Evolutionary conservation across 1,284 basidiomycete genomes (phyloP).

Genomic region (Quambalaria eucalypti): DNA sequence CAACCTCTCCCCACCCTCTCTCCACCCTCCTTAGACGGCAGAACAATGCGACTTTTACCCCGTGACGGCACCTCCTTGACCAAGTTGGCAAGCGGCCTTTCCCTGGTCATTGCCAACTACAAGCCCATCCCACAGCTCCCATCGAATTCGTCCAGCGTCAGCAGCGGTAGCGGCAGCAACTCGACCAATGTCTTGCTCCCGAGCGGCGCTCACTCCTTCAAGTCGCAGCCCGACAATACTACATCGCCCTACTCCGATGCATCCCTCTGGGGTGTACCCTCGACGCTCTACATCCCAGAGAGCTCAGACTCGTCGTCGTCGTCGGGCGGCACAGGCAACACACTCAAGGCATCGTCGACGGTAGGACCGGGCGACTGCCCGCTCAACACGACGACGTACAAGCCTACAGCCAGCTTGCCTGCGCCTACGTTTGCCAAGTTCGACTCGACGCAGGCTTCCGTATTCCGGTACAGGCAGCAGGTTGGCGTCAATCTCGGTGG

Average conservation of each 20-base stretch:
- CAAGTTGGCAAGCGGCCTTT: conserved; percentile 31
- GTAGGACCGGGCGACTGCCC: conserved; percentile 38
- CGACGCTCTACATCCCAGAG: conserved; percentile 26
- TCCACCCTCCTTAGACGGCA: background rate
- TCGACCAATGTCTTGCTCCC: background rate
- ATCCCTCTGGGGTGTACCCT: conserved; percentile 30
- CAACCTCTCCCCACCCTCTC: background rate
- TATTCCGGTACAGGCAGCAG: conserved; percentile 65
- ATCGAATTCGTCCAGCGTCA: background rate
- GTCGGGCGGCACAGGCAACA: conserved; percentile 1
- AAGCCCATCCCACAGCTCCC: conserved; percentile 41
- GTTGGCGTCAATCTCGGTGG: conserved; percentile 72
- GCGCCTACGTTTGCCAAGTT: conserved; percentile 28
- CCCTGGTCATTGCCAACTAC: conserved; percentile 43
- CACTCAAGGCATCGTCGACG: conserved; percentile 16
- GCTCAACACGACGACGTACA: conserved; percentile 24
- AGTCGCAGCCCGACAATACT: conserved; percentile 12
- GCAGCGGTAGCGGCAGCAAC: background rate
- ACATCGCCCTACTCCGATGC: conserved; percentile 8
- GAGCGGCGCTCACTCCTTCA: too few species aligned
- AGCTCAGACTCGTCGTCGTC: conserved; percentile 1
- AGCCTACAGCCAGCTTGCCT: conserved; percentile 26
- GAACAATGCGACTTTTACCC: conserved; percentile 20
- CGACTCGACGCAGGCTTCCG: conserved; percentile 35
- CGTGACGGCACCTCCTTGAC: conserved; percentile 16